Evolutionary conservation across 352 stramenopile genomes (phyloP).

Genomic region (Globisporangium acanthophoron): DNA sequence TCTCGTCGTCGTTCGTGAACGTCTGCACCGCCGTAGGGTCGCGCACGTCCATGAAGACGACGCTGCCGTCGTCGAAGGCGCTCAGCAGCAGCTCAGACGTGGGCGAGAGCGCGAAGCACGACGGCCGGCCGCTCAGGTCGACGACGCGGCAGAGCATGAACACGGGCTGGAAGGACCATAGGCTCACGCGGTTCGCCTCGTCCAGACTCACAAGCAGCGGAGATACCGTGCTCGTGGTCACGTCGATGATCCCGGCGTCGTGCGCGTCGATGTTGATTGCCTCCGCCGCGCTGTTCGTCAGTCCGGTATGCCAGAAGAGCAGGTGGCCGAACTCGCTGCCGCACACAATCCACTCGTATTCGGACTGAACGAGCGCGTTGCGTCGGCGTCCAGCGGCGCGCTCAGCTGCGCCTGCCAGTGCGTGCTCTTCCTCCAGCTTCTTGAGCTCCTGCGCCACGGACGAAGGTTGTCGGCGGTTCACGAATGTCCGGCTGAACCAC

Average conservation of each 20-base stretch:
- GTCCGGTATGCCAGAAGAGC: constrained; percentile 64
- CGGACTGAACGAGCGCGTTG: constrained; percentile 32
- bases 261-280: constrained; percentile 52
- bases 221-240: constrained; percentile 36
- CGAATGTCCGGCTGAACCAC: constrained; percentile 30
- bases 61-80: constrained; percentile 57
- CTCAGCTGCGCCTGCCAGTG: neutral
- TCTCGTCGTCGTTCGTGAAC: constrained; percentile 29
- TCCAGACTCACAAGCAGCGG: constrained; percentile 55
- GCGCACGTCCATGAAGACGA: constrained; percentile 43
- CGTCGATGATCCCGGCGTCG: constrained; percentile 34
- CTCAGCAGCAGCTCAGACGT: constrained; percentile 50
- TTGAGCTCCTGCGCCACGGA: constrained; percentile 9
- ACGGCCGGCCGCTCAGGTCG: constrained; percentile 37
- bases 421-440: constrained; percentile 8
- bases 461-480: constrained; percentile 18
- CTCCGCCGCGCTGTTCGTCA: constrained; percentile 29
- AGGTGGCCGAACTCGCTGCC: constrained; percentile 59
- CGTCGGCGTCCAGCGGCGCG: neutral
- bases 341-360: constrained; percentile 61
- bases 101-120: constrained; percentile 45
- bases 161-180: constrained; percentile 57
- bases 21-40: constrained; percentile 30
- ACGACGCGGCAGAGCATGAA: constrained; percentile 51
- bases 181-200: constrained; percentile 26